Evolutionary conservation across 140 eudicot species (phyloP).

Genomic region (Erigeron philadelphicus): DNA sequence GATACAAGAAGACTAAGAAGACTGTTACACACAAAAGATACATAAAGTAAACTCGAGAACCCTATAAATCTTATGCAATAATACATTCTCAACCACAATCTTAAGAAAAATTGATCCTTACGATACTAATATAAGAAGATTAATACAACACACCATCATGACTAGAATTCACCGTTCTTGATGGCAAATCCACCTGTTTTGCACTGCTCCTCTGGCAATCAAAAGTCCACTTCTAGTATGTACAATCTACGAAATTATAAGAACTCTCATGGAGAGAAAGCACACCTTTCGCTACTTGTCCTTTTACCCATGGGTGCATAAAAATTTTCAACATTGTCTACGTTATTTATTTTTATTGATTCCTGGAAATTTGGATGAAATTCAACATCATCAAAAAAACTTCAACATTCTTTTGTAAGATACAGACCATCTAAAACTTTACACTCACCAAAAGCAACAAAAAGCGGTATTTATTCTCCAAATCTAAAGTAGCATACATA

Average conservation of each 20-base stretch:
- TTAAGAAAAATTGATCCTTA: neutral
- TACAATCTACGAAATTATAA: conserved; percentile 80
- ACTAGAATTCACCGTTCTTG: conserved; percentile 69
- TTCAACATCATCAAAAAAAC: conserved; percentile 1
- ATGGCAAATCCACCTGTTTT: conserved; percentile 32
- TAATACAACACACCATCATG: conserved; percentile 32
- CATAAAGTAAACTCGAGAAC: conserved; percentile 8
- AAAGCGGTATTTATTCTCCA: neutral
- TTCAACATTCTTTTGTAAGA: neutral
- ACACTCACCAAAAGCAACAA: neutral
- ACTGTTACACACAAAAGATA: conserved; percentile 18
- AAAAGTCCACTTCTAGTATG: conserved; percentile 89
- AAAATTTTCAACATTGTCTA: conserved; percentile 64
- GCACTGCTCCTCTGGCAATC: conserved; percentile 40
- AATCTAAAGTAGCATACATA: too few species aligned
- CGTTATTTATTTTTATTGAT: conserved; percentile 53
- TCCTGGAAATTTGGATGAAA: conserved; percentile 52
- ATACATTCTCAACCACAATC: conserved; percentile 20
- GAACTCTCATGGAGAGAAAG: conserved; percentile 97
- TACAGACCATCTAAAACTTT: conserved; percentile 1
- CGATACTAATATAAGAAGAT: conserved; percentile 7
- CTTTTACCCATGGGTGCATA: conserved; percentile 82
- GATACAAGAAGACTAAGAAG: neutral
- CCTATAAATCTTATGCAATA: conserved; percentile 14
- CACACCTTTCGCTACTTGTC: too few species aligned